A percentile compares a stretch with the other conserved stretches of the same genome.
These are phyloP conservation scores for Biancaea sappan DNA, from an alignment of 306 rosid genomes.

Conservation along the genomic window DNA sequence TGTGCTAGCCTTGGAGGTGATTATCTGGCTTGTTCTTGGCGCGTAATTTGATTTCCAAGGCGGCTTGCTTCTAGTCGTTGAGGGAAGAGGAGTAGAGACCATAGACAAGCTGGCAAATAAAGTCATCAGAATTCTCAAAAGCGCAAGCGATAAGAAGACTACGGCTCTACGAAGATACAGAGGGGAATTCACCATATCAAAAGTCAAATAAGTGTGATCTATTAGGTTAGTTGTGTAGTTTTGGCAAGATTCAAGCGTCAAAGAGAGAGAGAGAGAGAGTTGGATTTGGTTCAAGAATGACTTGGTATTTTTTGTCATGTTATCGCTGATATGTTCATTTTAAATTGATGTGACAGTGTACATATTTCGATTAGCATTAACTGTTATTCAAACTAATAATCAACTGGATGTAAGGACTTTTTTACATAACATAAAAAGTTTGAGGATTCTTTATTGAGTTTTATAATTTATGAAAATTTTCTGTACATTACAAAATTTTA, in stretches of 20 bases:
- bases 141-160: slow-evolving; percentile 65
- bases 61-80: slow-evolving; percentile 91
- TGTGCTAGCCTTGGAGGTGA: slow-evolving; percentile 74
- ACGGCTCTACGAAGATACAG: slow-evolving; percentile 66
- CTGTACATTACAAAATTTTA: too few species aligned
- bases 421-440: too few species aligned
- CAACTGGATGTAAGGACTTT: too few species aligned
- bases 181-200: slow-evolving; percentile 74
- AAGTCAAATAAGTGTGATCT: not conserved
- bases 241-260: not conserved
- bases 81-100: slow-evolving; percentile 67
- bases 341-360: too few species aligned
- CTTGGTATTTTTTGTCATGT: too few species aligned
- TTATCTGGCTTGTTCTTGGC: slow-evolving; percentile 87
- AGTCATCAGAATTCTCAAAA: slow-evolving; percentile 79
- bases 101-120: slow-evolving; percentile 71
- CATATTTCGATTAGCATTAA: too few species aligned
- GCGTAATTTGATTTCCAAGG: slow-evolving; percentile 87
- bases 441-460: too few species aligned
- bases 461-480: too few species aligned
- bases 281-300: too few species aligned
- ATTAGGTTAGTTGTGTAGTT: not conserved
- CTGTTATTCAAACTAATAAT: too few species aligned
- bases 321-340: too few species aligned
- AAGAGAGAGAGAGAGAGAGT: not conserved